Conservation (phyloP, 306 rosid genomes). For the Astragalus membranaceus region DNA sequence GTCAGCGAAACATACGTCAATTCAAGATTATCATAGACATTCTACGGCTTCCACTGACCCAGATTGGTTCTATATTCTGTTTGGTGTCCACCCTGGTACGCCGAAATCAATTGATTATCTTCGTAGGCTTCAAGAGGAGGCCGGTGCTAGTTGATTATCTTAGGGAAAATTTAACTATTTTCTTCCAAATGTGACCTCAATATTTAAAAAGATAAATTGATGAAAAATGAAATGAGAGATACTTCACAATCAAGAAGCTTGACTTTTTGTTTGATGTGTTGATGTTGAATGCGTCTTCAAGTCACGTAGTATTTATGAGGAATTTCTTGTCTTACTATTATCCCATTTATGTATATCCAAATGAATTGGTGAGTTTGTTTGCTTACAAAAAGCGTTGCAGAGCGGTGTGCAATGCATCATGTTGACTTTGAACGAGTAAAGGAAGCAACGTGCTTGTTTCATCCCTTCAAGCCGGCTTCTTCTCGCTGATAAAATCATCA, state of each 20-base stretch:
- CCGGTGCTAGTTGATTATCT: no score
- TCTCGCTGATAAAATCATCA: neutral
- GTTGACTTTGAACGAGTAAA: slow-evolving; percentile 8
- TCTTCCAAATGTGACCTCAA: neutral
- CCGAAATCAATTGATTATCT: no score
- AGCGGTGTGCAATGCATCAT: neutral
- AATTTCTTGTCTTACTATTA: neutral
- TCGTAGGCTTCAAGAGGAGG: no score
- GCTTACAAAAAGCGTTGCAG: neutral
- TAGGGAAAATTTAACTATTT: neutral
- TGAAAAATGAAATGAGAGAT: neutral
- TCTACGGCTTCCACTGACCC: no score
- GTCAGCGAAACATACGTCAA: no score
- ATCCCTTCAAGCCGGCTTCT: neutral
- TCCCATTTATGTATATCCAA: neutral
- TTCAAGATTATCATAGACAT: no score
- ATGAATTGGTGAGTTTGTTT: neutral
- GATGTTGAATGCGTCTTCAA: no score
- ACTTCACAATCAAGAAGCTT: no score
- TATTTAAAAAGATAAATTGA: no score
- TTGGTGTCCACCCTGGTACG: no score
- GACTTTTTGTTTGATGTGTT: no score
- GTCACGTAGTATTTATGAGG: neutral
- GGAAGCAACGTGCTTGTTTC: slow-evolving; percentile 6
- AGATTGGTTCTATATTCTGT: no score